Conservation (phyloP, 192 early-diverging fungal genomes). For the Coemansia sp. region DNA sequence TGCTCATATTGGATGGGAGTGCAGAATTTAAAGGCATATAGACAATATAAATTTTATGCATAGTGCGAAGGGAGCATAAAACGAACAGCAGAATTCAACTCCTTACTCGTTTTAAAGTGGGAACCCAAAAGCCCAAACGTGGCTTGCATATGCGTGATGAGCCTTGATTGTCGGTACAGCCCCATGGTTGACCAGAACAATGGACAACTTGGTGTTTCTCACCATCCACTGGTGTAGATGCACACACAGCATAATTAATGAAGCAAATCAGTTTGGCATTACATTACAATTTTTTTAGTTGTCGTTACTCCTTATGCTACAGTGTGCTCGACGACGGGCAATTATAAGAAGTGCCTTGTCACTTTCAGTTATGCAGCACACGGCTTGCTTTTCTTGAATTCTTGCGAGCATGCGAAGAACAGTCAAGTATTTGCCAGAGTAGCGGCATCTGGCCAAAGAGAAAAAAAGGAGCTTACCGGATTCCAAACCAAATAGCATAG, state of each 20-base stretch:
- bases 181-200: conserved; percentile 3
- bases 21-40: neutral
- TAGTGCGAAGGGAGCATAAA: neutral
- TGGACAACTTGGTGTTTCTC: neutral
- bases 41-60: neutral
- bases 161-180: neutral
- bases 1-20: neutral
- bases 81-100: neutral
- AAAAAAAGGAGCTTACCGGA: no score
- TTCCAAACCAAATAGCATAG: no score
- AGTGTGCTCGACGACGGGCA: neutral
- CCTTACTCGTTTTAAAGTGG: neutral
- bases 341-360: neutral
- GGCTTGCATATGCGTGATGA: conserved; percentile 1
- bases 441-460: no score
- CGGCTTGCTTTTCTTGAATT: neutral
- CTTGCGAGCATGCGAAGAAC: no score
- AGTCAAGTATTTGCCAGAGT: no score
- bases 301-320: neutral
- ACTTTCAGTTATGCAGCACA: neutral
- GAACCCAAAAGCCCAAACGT: neutral
- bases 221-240: neutral
- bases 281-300: no score
- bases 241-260: neutral
- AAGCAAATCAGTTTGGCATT: neutral